Conservation (phyloP, 495 filamentous ascomycete genomes). For the Baudoinia panamericana region DNA sequence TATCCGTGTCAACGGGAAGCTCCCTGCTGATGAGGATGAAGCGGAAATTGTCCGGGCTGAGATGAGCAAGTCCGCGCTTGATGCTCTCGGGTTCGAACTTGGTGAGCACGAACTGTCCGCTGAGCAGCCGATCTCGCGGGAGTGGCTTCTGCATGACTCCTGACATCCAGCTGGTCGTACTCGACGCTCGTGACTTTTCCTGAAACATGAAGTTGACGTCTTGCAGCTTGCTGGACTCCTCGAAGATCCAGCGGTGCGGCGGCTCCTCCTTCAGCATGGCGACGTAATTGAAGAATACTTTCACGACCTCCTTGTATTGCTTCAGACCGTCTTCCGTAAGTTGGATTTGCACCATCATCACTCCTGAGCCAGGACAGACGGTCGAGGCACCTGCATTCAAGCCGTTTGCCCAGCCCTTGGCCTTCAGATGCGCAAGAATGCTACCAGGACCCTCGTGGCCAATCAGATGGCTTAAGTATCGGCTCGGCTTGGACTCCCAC, state of each 20-base stretch:
- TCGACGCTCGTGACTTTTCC: constrained; percentile 79
- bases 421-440: constrained; percentile 88
- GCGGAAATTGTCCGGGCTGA: constrained; percentile 82
- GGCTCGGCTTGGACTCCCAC: constrained; percentile 71
- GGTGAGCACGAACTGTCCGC: constrained; percentile 54
- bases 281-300: constrained; percentile 88
- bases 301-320: constrained; percentile 74
- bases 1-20: constrained; percentile 69
- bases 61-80: constrained; percentile 55
- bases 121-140: constrained; percentile 76
- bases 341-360: constrained; percentile 68
- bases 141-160: constrained; percentile 80
- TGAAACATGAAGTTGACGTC: constrained; percentile 91
- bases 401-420: constrained; percentile 87
- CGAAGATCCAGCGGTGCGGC: constrained; percentile 83
- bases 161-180: constrained; percentile 72
- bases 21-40: constrained; percentile 69
- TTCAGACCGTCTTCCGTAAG: constrained; percentile 78
- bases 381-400: constrained; percentile 65
- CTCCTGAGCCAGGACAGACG: constrained; percentile 68
- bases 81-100: constrained; percentile 69
- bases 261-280: constrained; percentile 67
- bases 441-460: constrained; percentile 96
- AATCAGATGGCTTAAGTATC: constrained; percentile 86
- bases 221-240: constrained; percentile 76